Percentiles rank a stretch among this genome's conserved stretches.
These are phyloP conservation scores for Pseudogymnoascus sp. DNA, from an alignment of 2,329 filamentous ascomycete species.

Conservation along the genomic window DNA sequence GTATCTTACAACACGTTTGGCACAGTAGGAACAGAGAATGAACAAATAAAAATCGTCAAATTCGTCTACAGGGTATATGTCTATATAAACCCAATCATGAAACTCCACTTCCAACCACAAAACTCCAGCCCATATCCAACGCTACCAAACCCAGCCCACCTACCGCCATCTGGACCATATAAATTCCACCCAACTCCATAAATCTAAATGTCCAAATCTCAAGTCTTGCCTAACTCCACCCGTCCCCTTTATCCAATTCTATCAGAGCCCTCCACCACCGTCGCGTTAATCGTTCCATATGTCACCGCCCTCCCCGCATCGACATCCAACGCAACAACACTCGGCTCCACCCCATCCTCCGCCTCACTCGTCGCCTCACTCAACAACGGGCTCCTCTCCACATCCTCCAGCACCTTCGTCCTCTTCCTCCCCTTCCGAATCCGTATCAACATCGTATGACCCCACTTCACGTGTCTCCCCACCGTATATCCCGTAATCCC, in stretches of 20 bases:
- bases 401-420: background rate
- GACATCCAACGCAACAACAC: background rate
- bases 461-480: background rate
- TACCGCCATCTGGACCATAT: background rate
- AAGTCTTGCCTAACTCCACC: background rate
- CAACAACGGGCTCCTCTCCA: conserved; percentile 6
- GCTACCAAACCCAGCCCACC: background rate
- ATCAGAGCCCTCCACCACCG: background rate
- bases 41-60: background rate
- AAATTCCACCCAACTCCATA: background rate
- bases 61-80: background rate
- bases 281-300: background rate
- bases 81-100: conserved; percentile 1
- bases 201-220: conserved; percentile 1
- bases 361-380: background rate
- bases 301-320: background rate
- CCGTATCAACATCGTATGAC: background rate
- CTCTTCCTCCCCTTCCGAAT: background rate
- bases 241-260: background rate
- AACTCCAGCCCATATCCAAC: background rate
- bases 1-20: background rate
- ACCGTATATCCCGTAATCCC: background rate
- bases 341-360: background rate
- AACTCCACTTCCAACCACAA: background rate
- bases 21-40: background rate